phyloP scores from a whole-genome alignment of 208 protist species.

The Baffinella frigidus region DNA sequence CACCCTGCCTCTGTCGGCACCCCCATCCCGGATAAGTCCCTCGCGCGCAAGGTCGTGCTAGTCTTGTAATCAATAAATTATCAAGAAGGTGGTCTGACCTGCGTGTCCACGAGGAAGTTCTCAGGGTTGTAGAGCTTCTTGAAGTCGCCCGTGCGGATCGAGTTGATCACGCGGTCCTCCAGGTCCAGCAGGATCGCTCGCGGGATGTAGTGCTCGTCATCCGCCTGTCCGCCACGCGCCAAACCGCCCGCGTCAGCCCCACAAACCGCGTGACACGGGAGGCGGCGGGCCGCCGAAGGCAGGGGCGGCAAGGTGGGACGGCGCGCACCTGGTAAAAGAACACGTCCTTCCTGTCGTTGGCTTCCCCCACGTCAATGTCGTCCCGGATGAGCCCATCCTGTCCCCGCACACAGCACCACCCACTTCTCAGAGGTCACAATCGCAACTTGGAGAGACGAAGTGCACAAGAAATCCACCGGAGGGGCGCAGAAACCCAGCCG shows the following conservation, averaged over 20 bases:
- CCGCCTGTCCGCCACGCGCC: constrained; percentile 79
- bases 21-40: too few species aligned
- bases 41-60: too few species aligned
- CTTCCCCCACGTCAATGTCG: constrained; percentile 84
- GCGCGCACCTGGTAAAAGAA: constrained; percentile 96
- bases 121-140: constrained; percentile 97
- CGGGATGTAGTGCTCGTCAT: constrained; percentile 99
- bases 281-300: too few species aligned
- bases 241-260: too few species aligned
- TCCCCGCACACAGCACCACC: too few species aligned
- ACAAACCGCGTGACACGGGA: too few species aligned
- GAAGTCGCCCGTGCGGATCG: constrained; percentile 74
- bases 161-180: constrained; percentile 89
- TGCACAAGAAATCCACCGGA: neutral
- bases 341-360: constrained; percentile 97
- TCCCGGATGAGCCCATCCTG: constrained; percentile 87
- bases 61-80: too few species aligned
- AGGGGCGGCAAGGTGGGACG: neutral
- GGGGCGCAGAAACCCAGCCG: neutral
- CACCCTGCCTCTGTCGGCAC: too few species aligned
- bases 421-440: neutral
- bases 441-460: neutral
- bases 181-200: constrained; percentile 97
- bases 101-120: constrained; percentile 91
- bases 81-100: too few species aligned